Conservation (phyloP, 345 rosid genomes). For the Luvunga scandens region DNA sequence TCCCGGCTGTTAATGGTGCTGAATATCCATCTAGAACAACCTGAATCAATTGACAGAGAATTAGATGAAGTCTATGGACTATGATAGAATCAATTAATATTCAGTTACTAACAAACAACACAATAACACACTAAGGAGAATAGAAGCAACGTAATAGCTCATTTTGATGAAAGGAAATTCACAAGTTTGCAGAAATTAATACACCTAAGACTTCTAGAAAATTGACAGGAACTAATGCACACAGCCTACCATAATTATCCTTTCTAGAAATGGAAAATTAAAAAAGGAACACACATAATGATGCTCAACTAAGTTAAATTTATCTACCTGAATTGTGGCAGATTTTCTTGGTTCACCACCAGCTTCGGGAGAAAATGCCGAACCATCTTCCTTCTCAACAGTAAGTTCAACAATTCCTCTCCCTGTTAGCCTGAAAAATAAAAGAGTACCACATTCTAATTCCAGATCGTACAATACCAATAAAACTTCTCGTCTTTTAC, state of each 20-base stretch:
- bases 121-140: neutral
- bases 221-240: neutral
- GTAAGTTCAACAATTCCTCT: conserved; percentile 81
- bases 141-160: neutral
- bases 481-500: neutral
- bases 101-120: neutral
- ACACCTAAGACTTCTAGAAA: neutral
- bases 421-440: conserved; percentile 67
- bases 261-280: neutral
- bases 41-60: conserved; percentile 30
- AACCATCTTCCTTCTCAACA: conserved; percentile 78
- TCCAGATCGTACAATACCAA: neutral
- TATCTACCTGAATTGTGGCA: conserved; percentile 67
- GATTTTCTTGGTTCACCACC: conserved; percentile 74
- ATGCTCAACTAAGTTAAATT: neutral
- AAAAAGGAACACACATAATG: neutral
- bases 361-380: conserved; percentile 71
- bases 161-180: neutral
- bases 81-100: neutral
- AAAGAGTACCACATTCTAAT: conserved; percentile 1
- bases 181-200: neutral
- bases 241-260: neutral
- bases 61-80: neutral
- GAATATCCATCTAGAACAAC: conserved; percentile 85
- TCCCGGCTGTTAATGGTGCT: conserved; percentile 87